phyloP scores from a whole-genome alignment of 768 basidiomycete species.

The Tubosaeta sp. region DNA sequence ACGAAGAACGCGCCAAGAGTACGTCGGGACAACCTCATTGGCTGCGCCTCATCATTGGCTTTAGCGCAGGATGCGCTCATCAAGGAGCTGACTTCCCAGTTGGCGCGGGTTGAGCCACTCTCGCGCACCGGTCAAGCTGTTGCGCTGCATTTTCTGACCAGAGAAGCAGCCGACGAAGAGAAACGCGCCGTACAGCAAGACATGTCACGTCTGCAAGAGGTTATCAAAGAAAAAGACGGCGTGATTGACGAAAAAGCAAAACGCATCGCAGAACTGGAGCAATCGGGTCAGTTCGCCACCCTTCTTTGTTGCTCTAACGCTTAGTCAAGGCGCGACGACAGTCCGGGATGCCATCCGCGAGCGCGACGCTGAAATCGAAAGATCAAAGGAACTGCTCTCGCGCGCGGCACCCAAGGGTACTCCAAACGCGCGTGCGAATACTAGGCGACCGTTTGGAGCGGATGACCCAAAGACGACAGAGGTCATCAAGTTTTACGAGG shows the following conservation, averaged over 20 bases:
- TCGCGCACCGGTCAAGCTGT: slow-evolving; percentile 45
- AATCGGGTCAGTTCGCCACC: slow-evolving; percentile 39
- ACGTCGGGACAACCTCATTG: slow-evolving; percentile 6
- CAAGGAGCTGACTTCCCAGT: slow-evolving; percentile 46
- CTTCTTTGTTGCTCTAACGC: background rate
- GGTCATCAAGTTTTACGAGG: slow-evolving; percentile 77
- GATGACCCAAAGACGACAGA: slow-evolving; percentile 57
- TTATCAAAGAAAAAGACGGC: slow-evolving; percentile 40
- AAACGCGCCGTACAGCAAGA: slow-evolving; percentile 49
- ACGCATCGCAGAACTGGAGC: slow-evolving; percentile 44
- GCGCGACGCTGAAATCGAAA: slow-evolving; percentile 60
- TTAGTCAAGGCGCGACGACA: slow-evolving; percentile 23
- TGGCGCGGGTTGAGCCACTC: slow-evolving; percentile 53
- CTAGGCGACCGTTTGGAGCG: slow-evolving; percentile 32
- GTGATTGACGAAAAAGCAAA: slow-evolving; percentile 41
- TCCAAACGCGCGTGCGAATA: slow-evolving; percentile 31
- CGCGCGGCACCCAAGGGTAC: slow-evolving; percentile 41
- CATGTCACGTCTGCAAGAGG: slow-evolving; percentile 39
- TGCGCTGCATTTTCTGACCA: slow-evolving; percentile 63
- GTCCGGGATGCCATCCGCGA: slow-evolving; percentile 51
- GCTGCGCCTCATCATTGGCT: slow-evolving; percentile 4
- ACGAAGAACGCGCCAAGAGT: slow-evolving; percentile 54
- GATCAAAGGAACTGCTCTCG: slow-evolving; percentile 40
- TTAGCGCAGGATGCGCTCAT: slow-evolving; percentile 53
- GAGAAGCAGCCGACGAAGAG: slow-evolving; percentile 71